Base-by-base conservation (phyloP, 2,329 filamentous ascomycete species). In the Helicocarpus griseus region DNA sequence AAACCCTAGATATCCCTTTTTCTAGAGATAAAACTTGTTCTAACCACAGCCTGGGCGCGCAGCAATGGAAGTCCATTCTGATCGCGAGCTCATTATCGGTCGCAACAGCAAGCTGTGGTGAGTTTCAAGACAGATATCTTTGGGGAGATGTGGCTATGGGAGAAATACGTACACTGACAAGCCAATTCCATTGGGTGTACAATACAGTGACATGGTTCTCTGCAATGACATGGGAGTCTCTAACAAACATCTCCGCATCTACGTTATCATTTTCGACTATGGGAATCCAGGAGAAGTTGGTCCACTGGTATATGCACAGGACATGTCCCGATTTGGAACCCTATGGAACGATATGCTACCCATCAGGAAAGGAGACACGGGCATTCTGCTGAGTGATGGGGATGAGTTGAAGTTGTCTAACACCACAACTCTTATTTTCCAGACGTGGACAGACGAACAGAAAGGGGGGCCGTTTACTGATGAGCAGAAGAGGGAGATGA, bases 221-320 rank as follows among this genome's bases (percentile, higher is more conserved):
- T 2, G 9, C 19, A 50, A 64, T 2, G 63, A 72, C 46, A 61
- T 57, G 5, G 53, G 58, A 28, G 56, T 73, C 13, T 75, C 73
- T 3, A 68, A 68, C 39, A 63, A 57, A 29, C 73, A 75, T 53
- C 40, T 75, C 11, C 64, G 65, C 17, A 67, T 75, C 44, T 73
- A 74, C 55, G 66, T 66, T 8, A 63, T 74, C 13, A 58, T 71
- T 2, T 72, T 69, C 51, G 69, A 73, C 52, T 58, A 66, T 31
- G 66, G 69, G 2, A 63, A 69, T 17, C 62, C 61, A 0, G 52
- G 58, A 13, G 60, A 67, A 21, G 56, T 73, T n/a, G 61, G 65
- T 1, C 67, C 69, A 1, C 60, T 75, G 21, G 66, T 74, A 5
- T 75, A 73, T 51, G 70, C 67, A 2, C 62, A 73, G 53, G 69